Evolutionary conservation across 345 rosid genomes (phyloP).

Genomic region (Arabidopsis thaliana): TAIR10.1 NC_003070.9:6562001-6562500

Average conservation of each 20-base stretch:
- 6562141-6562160: constrained; percentile 86
- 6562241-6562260: neutral
- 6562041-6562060: constrained; percentile 94
- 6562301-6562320: neutral
- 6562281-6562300: constrained; percentile 28
- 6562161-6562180: constrained; percentile 95
- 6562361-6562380: neutral
- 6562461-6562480: constrained; percentile 36
- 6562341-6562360: neutral
- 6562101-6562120: constrained; percentile 90
- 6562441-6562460: constrained; percentile 48
- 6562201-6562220: neutral
- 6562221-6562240: constrained; percentile 21
- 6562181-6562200: constrained; percentile 81
- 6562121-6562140: constrained; percentile 96
- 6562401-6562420: constrained; percentile 56
- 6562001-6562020: constrained; percentile 94
- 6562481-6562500: constrained; percentile 28
- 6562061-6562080: constrained; percentile 99
- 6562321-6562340: neutral
- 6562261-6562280: constrained; percentile 27
- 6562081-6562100: constrained; percentile 91
- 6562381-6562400: constrained; percentile 79
- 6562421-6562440: constrained; percentile 88
- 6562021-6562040: constrained; percentile 81